These are phyloP conservation scores for Ilyonectria destructans DNA, from an alignment of 2,329 filamentous ascomycete genomes.

Conservation along the genomic window DNA sequence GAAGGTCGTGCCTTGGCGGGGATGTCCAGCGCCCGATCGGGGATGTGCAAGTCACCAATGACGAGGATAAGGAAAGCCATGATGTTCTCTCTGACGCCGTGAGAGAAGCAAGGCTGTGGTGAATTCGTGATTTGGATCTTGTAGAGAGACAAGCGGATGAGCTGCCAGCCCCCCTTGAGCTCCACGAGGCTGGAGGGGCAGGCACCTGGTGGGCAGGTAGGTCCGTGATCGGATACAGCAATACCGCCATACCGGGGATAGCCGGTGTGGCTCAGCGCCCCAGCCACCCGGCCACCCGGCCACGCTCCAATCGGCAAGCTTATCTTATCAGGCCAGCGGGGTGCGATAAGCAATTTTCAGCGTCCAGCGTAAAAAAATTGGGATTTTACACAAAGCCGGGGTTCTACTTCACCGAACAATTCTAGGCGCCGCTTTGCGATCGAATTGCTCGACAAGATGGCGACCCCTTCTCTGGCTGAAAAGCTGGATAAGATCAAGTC, in stretches of 20 bases:
- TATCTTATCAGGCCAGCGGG: constrained; percentile 48
- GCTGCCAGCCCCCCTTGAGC: constrained; percentile 47
- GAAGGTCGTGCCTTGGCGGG: constrained; percentile 80
- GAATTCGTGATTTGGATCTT: constrained; percentile 40
- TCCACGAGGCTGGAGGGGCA: constrained; percentile 51
- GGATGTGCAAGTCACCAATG: constrained; percentile 94
- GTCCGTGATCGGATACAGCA: constrained; percentile 51
- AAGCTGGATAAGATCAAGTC: constrained; percentile 98
- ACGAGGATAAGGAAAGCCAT: constrained; percentile 93
- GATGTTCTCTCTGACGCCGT: constrained; percentile 59
- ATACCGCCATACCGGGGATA: constrained; percentile 47
- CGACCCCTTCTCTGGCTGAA: constrained; percentile 77
- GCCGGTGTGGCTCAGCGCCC: constrained; percentile 34
- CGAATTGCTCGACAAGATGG: constrained; percentile 60
- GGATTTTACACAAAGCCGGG: constrained; percentile 46
- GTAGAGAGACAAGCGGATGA: constrained; percentile 36
- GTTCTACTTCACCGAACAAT: constrained; percentile 50
- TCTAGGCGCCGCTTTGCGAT: constrained; percentile 46
- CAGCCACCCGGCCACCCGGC: constrained; percentile 15
- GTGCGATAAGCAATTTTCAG: constrained; percentile 51
- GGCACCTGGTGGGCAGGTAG: constrained; percentile 39
- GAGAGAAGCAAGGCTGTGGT: constrained; percentile 43
- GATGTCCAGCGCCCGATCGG: constrained; percentile 91
- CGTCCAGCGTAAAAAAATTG: constrained; percentile 47
- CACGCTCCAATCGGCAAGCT: neutral